Conservation (phyloP, 805 yeast species). For the Lipomyces yamanashiensis region DNA sequence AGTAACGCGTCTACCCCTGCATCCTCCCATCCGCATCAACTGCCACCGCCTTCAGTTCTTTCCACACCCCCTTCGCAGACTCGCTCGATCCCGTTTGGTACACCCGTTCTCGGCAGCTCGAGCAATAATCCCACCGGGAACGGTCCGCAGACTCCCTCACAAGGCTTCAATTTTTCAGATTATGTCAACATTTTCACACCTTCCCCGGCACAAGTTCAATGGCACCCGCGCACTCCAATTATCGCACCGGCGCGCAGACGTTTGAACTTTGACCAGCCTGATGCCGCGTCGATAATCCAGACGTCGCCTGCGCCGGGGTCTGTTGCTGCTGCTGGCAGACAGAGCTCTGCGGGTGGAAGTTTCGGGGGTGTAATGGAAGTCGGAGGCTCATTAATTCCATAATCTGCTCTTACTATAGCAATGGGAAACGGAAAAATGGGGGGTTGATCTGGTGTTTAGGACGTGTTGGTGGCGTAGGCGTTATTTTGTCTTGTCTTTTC, state of each 20-base stretch:
- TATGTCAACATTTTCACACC: constrained; percentile 63
- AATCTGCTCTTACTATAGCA: not conserved
- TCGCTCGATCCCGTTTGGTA: constrained; percentile 11
- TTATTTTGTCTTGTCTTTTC: no score
- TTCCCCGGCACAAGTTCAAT: constrained; percentile 42
- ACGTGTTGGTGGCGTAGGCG: no score
- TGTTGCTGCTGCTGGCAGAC: not conserved
- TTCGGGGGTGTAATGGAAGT: constrained; percentile 21
- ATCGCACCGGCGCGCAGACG: constrained; percentile 31
- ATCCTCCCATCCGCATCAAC: constrained; percentile 22
- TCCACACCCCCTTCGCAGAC: constrained; percentile 43
- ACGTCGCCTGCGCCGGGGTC: constrained; percentile 5
- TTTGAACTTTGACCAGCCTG: constrained; percentile 39
- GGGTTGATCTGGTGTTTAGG: not conserved
- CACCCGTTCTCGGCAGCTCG: constrained; percentile 1
- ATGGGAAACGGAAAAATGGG: no score
- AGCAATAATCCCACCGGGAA: not conserved
- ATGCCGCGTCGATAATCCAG: constrained; percentile 1
- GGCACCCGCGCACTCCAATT: constrained; percentile 33
- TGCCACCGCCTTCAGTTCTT: constrained; percentile 28
- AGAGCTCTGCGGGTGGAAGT: not conserved
- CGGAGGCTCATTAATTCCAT: constrained; percentile 23
- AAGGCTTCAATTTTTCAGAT: constrained; percentile 75
- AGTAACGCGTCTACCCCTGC: constrained; percentile 7
- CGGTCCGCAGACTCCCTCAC: constrained; percentile 47